phyloP scores from a whole-genome alignment of 129 eudicot species.

The Solidago caesia region DNA sequence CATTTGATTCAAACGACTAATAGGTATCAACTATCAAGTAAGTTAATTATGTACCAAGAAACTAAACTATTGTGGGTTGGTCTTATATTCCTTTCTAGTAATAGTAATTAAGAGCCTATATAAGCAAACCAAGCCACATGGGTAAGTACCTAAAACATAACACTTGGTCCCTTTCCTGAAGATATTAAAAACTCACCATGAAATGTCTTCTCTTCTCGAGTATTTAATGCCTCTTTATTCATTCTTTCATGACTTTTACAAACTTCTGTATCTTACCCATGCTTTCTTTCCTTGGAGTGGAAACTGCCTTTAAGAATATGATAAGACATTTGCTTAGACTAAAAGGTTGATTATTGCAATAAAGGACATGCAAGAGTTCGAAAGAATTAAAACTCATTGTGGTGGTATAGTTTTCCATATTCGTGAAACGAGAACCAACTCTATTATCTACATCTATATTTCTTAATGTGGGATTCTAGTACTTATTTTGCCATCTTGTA shows the following conservation, averaged over 20 bases:
- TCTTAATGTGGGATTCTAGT: constrained; percentile 28
- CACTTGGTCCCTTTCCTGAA: constrained; percentile 35
- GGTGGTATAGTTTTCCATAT: constrained; percentile 35
- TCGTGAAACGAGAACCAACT: constrained; percentile 37
- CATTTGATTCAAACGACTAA: not conserved
- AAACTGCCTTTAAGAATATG: constrained; percentile 30
- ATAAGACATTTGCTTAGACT: constrained; percentile 42
- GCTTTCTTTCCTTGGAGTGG: constrained; percentile 34
- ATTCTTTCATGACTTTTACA: constrained; percentile 38
- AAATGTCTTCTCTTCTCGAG: constrained; percentile 33
- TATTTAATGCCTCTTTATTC: constrained; percentile 36
- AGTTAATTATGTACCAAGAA: not conserved
- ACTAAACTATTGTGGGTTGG: not conserved
- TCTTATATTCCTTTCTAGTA: not conserved
- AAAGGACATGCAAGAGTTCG: constrained; percentile 40
- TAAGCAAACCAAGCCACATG: constrained; percentile 37
- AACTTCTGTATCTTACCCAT: constrained; percentile 39
- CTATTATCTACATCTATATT: constrained; percentile 32
- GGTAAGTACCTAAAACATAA: constrained; percentile 34
- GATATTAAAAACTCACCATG: constrained; percentile 33
- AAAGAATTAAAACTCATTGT: constrained; percentile 40
- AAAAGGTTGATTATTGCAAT: constrained; percentile 30
- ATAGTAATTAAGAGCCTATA: not conserved
- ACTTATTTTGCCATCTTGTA: constrained; percentile 28
- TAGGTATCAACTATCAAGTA: not conserved